phyloP scores from a whole-genome alignment of 495 filamentous ascomycete species.

The Staphylotrichum tortipilum region DNA sequence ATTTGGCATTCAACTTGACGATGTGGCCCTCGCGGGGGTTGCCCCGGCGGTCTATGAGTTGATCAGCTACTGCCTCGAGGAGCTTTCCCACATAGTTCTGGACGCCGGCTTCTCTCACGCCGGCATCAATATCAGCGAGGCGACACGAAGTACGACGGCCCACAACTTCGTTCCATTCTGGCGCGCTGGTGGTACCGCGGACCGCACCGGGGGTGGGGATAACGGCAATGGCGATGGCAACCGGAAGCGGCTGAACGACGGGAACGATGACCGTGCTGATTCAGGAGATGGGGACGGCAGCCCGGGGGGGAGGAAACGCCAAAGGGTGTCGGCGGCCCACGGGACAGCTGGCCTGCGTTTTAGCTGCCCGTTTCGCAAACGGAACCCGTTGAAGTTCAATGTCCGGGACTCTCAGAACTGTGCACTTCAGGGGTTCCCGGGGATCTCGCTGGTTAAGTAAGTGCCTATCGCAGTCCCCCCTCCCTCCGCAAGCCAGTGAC shows the following conservation, averaged over 20 bases:
- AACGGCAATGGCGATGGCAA: not conserved
- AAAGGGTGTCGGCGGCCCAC: slow-evolving; percentile 2
- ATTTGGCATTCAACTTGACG: slow-evolving; percentile 19
- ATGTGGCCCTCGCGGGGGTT: slow-evolving; percentile 12
- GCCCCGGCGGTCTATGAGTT: slow-evolving; percentile 12
- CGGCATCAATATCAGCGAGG: slow-evolving; percentile 1
- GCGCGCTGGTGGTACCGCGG: not conserved
- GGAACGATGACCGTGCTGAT: not conserved
- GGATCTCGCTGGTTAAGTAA: slow-evolving; percentile 28
- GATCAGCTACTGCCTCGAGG: slow-evolving; percentile 20
- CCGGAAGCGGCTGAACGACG: slow-evolving; percentile 6
- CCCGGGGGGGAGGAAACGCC: slow-evolving; percentile 10
- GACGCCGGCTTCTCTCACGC: not conserved
- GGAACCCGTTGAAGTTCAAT: slow-evolving; percentile 32
- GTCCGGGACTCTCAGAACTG: slow-evolving; percentile 25
- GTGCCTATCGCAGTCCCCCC: not conserved
- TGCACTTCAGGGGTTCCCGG: slow-evolving; percentile 18
- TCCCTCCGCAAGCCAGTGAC: not conserved
- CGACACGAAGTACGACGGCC: not conserved
- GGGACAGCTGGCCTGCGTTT: not conserved
- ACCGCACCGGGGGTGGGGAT: not conserved
- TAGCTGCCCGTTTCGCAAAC: slow-evolving; percentile 32
- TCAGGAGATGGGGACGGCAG: not conserved
- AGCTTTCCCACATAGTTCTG: slow-evolving; percentile 17
- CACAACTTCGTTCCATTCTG: not conserved